Evolutionary conservation across 257 asterid genomes (phyloP).

Genomic region (Solanum raphanifolium): DNA sequence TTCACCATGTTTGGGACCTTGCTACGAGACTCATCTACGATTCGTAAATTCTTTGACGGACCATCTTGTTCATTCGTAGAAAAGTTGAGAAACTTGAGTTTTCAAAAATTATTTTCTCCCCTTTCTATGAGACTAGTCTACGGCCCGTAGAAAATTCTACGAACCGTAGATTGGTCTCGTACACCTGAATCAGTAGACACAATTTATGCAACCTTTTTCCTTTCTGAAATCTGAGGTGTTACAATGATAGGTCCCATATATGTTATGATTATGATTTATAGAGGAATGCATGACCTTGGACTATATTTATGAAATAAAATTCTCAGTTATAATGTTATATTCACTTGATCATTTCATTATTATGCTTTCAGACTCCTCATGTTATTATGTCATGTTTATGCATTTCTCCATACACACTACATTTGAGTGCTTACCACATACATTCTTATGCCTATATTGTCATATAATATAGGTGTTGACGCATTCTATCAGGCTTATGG

Average conservation of each 20-base stretch:
- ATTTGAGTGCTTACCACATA: not conserved
- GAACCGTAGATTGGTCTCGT: not conserved
- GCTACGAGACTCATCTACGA: not conserved
- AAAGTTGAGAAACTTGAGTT: not conserved
- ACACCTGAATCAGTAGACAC: not conserved
- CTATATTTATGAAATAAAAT: not conserved
- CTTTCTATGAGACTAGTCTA: not conserved
- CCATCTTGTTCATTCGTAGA: not conserved
- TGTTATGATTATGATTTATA: too few relatives aligned
- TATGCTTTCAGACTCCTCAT: not conserved
- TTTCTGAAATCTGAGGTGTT: not conserved
- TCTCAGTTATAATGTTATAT: too few relatives aligned
- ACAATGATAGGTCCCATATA: not conserved
- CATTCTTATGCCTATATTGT: not conserved
- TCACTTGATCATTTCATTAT: not conserved
- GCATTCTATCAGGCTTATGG: not conserved
- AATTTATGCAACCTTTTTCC: not conserved
- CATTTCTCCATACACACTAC: not conserved
- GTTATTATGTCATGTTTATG: not conserved
- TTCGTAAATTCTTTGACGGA: not conserved
- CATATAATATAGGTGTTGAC: not conserved
- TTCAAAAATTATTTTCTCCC: too few relatives aligned
- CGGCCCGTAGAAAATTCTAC: not conserved
- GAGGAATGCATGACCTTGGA: not conserved
- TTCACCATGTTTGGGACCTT: not conserved